phyloP scores from a whole-genome alignment of 2,329 filamentous ascomycete species.

The Fragosphaeria purpurea region DNA sequence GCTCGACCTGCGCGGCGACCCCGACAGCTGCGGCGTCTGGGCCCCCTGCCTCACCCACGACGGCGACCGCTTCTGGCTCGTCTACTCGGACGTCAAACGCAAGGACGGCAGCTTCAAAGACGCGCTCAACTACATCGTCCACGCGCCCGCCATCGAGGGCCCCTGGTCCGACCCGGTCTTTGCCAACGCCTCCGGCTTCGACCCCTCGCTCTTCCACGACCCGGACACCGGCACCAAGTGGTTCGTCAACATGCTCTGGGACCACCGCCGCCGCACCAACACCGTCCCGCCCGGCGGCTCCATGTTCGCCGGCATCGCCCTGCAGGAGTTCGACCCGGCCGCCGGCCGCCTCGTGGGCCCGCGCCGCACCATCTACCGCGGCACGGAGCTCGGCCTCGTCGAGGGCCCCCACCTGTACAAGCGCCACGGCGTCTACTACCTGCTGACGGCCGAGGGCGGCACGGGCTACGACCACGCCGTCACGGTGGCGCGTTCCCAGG shows the following conservation, averaged over 20 bases:
- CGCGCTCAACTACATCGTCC: conserved; percentile 42
- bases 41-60: conserved; percentile 55
- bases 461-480: conserved; percentile 51
- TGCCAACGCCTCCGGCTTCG: conserved; percentile 44
- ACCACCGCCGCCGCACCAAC: conserved; percentile 37
- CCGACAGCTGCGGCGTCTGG: conserved; percentile 53
- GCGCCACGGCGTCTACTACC: conserved; percentile 48
- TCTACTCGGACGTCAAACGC: conserved; percentile 57
- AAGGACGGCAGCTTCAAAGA: conserved; percentile 50
- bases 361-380: conserved; percentile 43
- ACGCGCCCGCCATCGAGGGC: conserved; percentile 39
- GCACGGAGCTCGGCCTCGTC: conserved; percentile 42
- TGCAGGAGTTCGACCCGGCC: conserved; percentile 47
- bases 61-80: conserved; percentile 50
- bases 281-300: conserved; percentile 10
- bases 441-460: conserved; percentile 50
- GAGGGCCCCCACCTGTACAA: conserved; percentile 52
- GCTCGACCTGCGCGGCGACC: conserved; percentile 42
- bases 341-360: conserved; percentile 43
- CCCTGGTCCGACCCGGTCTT: conserved; percentile 54
- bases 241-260: conserved; percentile 48
- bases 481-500: conserved; percentile 43
- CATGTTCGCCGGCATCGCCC: conserved; percentile 44
- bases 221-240: conserved; percentile 41
- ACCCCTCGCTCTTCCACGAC: conserved; percentile 51